Conservation (phyloP, 1,139 yeast genomes). For the Meyerozyma carpophila region DNA sequence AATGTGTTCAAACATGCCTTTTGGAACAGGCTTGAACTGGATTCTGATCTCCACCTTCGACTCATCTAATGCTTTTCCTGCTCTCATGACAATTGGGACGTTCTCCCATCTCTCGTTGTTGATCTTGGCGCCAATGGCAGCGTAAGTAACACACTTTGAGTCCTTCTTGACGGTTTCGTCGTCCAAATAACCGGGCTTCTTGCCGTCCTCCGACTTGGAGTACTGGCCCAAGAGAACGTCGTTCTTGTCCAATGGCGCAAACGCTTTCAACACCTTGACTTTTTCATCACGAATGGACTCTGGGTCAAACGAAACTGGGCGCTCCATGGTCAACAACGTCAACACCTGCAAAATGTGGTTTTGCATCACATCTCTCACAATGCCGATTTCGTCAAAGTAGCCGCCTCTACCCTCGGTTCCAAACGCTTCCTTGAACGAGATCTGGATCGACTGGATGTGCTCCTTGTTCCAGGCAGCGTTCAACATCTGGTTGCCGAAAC, state of each 20-base stretch:
- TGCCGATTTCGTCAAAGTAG: conserved; percentile 91
- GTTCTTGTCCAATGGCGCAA: conserved; percentile 58
- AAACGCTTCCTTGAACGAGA: conserved; percentile 90
- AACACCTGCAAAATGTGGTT: conserved; percentile 92
- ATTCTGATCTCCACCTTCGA: conserved; percentile 92
- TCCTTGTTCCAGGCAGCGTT: conserved; percentile 83
- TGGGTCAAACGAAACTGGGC: conserved; percentile 85
- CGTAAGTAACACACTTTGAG: conserved; percentile 88
- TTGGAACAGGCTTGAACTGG: conserved; percentile 82
- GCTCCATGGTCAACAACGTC: conserved; percentile 90
- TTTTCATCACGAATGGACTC: conserved; percentile 95
- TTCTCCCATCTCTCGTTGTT: conserved; percentile 97
- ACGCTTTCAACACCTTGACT: conserved; percentile 83
- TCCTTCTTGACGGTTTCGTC: conserved; percentile 83
- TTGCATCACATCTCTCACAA: conserved; percentile 97
- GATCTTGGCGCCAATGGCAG: conserved; percentile 74
- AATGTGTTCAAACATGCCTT: conserved; percentile 75
- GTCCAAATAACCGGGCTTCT: conserved; percentile 85
- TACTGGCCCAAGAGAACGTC: conserved; percentile 88
- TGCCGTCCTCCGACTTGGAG: conserved; percentile 74
- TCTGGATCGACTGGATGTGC: conserved; percentile 73
- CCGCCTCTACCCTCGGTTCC: conserved; percentile 99
- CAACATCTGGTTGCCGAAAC: conserved; percentile 86
- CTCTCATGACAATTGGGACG: conserved; percentile 91
- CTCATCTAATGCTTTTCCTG: conserved; percentile 93